Evolutionary conservation across 2,329 filamentous ascomycete species (phyloP).

Genomic region (Monilinia vaccinii-corymbosi): DNA sequence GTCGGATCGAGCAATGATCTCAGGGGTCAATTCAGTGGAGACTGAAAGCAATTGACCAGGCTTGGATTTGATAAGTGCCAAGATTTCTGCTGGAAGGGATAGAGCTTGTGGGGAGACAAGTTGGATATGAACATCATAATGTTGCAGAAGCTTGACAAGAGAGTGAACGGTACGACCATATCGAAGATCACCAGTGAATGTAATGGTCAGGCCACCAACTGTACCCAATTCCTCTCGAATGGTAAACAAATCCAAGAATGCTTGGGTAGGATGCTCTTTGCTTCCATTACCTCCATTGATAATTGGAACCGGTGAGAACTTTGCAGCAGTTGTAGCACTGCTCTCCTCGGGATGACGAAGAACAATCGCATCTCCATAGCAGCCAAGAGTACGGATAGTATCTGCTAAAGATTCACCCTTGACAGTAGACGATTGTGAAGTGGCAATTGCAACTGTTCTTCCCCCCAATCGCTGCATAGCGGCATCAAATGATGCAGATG

Average conservation of each 20-base stretch:
- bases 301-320: constrained; percentile 81
- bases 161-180: constrained; percentile 95
- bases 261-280: constrained; percentile 94
- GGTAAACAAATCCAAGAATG: constrained; percentile 94
- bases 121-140: constrained; percentile 93
- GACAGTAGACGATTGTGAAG: constrained; percentile 76
- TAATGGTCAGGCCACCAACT: constrained; percentile 90
- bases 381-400: constrained; percentile 84
- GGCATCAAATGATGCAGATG: constrained; percentile 90
- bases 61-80: constrained; percentile 54
- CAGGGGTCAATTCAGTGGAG: constrained; percentile 69
- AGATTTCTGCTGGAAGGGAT: constrained; percentile 65
- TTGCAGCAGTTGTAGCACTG: constrained; percentile 73
- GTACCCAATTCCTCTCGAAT: constrained; percentile 96
- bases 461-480: constrained; percentile 98
- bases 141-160: constrained; percentile 82
- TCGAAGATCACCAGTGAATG: constrained; percentile 85
- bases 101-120: constrained; percentile 78
- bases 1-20: constrained; percentile 78
- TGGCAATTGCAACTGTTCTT: constrained; percentile 71
- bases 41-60: constrained; percentile 73
- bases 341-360: constrained; percentile 81
- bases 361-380: constrained; percentile 93
- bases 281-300: constrained; percentile 97
- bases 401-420: constrained; percentile 95